Evolutionary conservation across 2,329 filamentous ascomycete genomes (phyloP).

Genomic region (Colletotrichum lupini): DNA sequence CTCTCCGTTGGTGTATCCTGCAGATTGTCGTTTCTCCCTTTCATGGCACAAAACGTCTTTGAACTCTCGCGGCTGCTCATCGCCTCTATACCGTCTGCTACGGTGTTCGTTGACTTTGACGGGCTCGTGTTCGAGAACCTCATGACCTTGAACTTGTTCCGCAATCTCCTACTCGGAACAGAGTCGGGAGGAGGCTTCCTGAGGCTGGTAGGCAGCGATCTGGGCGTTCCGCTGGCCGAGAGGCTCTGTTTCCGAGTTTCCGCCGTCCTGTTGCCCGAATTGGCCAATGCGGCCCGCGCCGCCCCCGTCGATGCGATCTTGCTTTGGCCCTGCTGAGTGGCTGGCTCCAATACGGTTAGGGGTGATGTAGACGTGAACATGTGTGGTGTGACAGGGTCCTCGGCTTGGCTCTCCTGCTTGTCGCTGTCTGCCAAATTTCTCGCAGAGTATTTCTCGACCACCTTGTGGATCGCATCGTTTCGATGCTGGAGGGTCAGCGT

Average conservation of each 20-base stretch:
- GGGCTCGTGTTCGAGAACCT: neutral
- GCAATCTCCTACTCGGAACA: conserved; percentile 12
- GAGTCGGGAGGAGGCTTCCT: conserved; percentile 3
- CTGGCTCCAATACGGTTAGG: neutral
- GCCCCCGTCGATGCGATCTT: neutral
- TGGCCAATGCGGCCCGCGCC: neutral
- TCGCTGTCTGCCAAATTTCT: conserved; percentile 3
- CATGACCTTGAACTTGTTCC: neutral
- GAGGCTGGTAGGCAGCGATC: neutral
- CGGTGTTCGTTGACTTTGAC: neutral
- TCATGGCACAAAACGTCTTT: neutral
- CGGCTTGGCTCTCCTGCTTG: neutral
- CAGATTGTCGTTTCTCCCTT: neutral
- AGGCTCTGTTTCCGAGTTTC: conserved; percentile 11
- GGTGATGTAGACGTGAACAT: conserved; percentile 32
- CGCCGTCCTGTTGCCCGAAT: conserved; percentile 29
- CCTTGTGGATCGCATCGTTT: conserved; percentile 23
- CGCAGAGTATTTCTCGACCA: conserved; percentile 15
- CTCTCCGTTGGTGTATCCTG: neutral
- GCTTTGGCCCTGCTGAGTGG: neutral
- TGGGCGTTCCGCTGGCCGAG: neutral
- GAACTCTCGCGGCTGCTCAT: neutral
- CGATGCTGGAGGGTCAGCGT: neutral
- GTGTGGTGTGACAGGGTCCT: conserved; percentile 18
- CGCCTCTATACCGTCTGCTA: neutral